Percentiles rank a stretch among this genome's conserved stretches.
Evolutionary conservation across 129 eudicot genomes (phyloP).

Genomic region (Centrapalus pauciflorus): DNA sequence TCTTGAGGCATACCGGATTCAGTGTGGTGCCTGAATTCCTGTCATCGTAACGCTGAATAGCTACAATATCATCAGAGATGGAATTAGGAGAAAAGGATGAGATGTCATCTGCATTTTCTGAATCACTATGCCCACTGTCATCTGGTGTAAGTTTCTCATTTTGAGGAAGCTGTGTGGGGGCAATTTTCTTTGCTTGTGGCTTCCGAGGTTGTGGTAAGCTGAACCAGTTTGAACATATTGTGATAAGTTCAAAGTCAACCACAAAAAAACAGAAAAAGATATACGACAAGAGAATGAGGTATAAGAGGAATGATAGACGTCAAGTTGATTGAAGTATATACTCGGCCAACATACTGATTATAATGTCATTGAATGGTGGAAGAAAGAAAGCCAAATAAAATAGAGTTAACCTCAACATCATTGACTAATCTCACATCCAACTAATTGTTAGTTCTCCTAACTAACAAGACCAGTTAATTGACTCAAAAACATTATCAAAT

Average conservation of each 20-base stretch:
- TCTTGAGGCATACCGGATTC: slow-evolving; percentile 29
- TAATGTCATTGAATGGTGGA: neutral
- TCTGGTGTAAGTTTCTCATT: slow-evolving; percentile 40
- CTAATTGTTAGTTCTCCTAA: neutral
- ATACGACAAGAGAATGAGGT: neutral
- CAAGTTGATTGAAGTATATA: neutral
- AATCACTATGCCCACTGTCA: slow-evolving; percentile 39
- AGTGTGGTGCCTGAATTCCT: slow-evolving; percentile 24
- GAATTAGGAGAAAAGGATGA: slow-evolving; percentile 25
- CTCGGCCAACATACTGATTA: slow-evolving; percentile 3
- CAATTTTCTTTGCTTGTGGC: slow-evolving; percentile 50
- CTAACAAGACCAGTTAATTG: slow-evolving; percentile 3
- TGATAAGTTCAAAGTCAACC: neutral
- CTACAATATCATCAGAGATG: slow-evolving; percentile 28
- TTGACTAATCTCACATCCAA: neutral
- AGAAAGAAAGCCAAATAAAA: neutral
- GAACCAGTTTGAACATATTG: slow-evolving; percentile 22
- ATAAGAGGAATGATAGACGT: neutral
- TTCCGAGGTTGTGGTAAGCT: slow-evolving; percentile 61
- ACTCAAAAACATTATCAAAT: neutral
- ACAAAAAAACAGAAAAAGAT: neutral
- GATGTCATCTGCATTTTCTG: slow-evolving; percentile 38
- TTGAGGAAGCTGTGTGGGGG: slow-evolving; percentile 36
- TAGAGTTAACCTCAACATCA: neutral
- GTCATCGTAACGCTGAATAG: slow-evolving; percentile 33